phyloP scores from a whole-genome alignment of 306 rosid genomes.

The Quercus alba region DNA sequence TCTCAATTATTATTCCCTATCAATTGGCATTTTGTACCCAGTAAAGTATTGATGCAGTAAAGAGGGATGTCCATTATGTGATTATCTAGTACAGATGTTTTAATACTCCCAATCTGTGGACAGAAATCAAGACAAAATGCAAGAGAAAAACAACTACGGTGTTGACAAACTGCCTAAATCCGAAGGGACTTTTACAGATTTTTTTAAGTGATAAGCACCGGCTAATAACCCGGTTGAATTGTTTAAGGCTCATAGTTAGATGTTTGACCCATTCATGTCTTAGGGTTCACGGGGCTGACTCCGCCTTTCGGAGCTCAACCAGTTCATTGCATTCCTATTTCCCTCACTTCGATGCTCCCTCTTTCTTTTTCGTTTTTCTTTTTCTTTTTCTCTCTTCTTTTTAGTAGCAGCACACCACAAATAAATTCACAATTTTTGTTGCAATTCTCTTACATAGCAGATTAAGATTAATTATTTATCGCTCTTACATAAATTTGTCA shows the following conservation, averaged over 20 bases:
- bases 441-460: rapidly evolving
- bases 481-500: rapidly evolving
- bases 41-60: background rate
- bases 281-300: constrained; percentile 30
- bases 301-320: constrained; percentile 23
- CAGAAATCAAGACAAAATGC: constrained; percentile 21
- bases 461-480: rapidly evolving
- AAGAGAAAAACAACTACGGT: background rate
- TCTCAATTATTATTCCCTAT: constrained; percentile 7
- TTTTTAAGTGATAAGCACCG: background rate
- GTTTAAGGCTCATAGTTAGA: background rate
- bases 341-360: constrained; percentile 10
- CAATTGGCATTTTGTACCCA: background rate
- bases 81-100: background rate
- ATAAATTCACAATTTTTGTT: rapidly evolving
- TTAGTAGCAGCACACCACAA: too few species aligned
- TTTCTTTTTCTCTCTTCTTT: background rate
- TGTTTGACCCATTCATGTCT: background rate
- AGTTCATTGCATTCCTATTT: background rate
- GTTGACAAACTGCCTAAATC: background rate
- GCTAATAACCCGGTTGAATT: background rate
- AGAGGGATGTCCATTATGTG: background rate
- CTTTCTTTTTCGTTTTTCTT: background rate
- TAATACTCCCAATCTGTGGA: background rate
- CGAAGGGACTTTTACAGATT: background rate